Percentiles rank a stretch among this genome's conserved stretches.
Conservation (phyloP, 208 protist genomes). For the Acanthamoeba culbertsoni region DNA sequence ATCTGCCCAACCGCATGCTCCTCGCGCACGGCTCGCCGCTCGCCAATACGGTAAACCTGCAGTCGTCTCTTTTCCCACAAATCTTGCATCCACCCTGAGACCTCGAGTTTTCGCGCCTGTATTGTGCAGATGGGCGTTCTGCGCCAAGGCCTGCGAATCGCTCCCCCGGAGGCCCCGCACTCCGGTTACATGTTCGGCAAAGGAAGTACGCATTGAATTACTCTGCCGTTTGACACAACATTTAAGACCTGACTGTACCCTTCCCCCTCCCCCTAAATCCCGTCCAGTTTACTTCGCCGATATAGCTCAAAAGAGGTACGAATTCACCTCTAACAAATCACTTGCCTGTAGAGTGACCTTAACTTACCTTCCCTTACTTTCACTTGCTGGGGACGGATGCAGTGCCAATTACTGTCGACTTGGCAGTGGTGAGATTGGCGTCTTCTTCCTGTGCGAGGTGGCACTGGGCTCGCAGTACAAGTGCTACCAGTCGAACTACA, state of each 20-base stretch:
- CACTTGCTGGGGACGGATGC: not conserved
- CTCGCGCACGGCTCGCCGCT: not conserved
- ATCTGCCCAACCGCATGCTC: not conserved
- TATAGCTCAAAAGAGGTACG: not conserved
- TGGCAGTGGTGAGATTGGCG: not conserved
- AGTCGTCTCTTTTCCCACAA: not conserved
- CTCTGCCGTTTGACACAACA: not conserved
- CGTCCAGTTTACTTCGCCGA: not conserved
- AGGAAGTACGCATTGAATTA: not conserved
- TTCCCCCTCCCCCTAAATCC: not conserved
- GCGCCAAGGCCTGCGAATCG: not conserved
- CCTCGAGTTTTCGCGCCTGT: not conserved
- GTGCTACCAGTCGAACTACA: not conserved
- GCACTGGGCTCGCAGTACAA: not conserved
- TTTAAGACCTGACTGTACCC: not conserved
- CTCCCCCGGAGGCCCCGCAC: not conserved
- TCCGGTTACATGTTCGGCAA: not conserved
- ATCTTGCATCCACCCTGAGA: not conserved
- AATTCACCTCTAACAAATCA: not conserved
- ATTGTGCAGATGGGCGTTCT: not conserved
- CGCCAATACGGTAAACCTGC: not conserved
- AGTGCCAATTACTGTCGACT: not conserved
- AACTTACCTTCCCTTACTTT: not conserved
- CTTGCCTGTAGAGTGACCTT: not conserved
- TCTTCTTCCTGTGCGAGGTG: conserved; percentile 15